Conservation (phyloP, 1,284 basidiomycete species). For the Trichosporon asahii region DNA sequence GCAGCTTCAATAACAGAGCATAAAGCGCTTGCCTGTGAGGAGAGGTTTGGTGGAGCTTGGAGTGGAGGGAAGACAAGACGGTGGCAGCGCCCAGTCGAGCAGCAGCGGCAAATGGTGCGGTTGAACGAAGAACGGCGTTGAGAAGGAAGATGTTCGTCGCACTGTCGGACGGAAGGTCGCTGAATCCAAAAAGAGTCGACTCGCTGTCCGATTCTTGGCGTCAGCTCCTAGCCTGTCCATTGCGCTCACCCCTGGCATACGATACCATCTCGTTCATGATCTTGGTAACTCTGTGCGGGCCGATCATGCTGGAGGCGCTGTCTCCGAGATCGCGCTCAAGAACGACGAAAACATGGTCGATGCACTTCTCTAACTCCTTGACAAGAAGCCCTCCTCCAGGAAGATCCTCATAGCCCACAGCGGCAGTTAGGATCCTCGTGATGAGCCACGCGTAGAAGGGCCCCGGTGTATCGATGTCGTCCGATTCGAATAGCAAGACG, state of each 20-base stretch:
- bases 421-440: conserved; percentile 38
- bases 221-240: not conserved
- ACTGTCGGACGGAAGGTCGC: conserved; percentile 21
- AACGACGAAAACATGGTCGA: conserved; percentile 22
- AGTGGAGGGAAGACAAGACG: conserved; percentile 22
- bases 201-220: conserved; percentile 16
- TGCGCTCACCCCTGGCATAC: conserved; percentile 33
- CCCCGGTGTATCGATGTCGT: not conserved
- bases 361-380: conserved; percentile 21
- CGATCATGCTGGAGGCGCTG: conserved; percentile 27
- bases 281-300: conserved; percentile 23
- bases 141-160: conserved; percentile 24
- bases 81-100: conserved; percentile 16
- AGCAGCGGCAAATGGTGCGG: conserved; percentile 19
- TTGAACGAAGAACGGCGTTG: conserved; percentile 20
- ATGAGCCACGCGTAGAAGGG: conserved; percentile 47
- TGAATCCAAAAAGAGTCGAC: conserved; percentile 18
- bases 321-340: conserved; percentile 28
- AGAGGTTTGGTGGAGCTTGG: not conserved
- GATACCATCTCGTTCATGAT: conserved; percentile 27
- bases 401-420: conserved; percentile 22
- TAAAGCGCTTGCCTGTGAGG: conserved; percentile 21
- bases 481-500: conserved; percentile 23
- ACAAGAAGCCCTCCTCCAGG: conserved; percentile 16
- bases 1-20: conserved; percentile 14